Conservation (phyloP, 768 basidiomycete species). For the Mycena epipterygia region DNA sequence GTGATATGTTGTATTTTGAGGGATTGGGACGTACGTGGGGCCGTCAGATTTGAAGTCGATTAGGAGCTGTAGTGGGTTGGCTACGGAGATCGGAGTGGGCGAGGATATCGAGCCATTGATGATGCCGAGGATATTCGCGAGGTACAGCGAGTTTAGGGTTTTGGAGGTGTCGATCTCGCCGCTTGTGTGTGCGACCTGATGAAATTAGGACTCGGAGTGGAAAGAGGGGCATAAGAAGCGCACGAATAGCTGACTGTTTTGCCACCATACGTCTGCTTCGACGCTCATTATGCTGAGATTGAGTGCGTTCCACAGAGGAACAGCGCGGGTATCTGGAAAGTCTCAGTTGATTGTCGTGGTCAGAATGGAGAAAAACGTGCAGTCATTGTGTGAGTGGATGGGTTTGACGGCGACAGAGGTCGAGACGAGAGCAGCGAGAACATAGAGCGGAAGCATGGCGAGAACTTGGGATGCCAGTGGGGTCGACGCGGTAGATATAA, state of each 20-base stretch:
- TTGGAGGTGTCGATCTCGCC: constrained; percentile 47
- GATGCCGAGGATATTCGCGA: constrained; percentile 50
- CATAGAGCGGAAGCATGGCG: constrained; percentile 30
- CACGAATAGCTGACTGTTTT: constrained; percentile 51
- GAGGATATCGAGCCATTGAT: constrained; percentile 41
- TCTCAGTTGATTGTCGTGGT: not conserved
- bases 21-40: constrained; percentile 26
- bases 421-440: constrained; percentile 30
- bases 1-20: too few relatives aligned
- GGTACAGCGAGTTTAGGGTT: constrained; percentile 52
- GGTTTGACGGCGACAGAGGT: constrained; percentile 47
- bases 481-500: not conserved
- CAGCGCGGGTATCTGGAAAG: constrained; percentile 51
- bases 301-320: constrained; percentile 53
- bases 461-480: not conserved
- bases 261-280: constrained; percentile 56
- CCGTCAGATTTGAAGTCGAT: constrained; percentile 59
- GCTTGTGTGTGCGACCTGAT: constrained; percentile 52
- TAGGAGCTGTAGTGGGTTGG: constrained; percentile 50
- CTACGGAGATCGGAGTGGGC: constrained; percentile 44
- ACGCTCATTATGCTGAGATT: constrained; percentile 56
- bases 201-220: not conserved
- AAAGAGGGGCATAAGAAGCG: constrained; percentile 19
- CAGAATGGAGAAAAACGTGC: constrained; percentile 38
- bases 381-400: constrained; percentile 59